Evolutionary conservation across 805 yeast genomes (phyloP).

Genomic region (Phaffomyces thermotolerans): DNA sequence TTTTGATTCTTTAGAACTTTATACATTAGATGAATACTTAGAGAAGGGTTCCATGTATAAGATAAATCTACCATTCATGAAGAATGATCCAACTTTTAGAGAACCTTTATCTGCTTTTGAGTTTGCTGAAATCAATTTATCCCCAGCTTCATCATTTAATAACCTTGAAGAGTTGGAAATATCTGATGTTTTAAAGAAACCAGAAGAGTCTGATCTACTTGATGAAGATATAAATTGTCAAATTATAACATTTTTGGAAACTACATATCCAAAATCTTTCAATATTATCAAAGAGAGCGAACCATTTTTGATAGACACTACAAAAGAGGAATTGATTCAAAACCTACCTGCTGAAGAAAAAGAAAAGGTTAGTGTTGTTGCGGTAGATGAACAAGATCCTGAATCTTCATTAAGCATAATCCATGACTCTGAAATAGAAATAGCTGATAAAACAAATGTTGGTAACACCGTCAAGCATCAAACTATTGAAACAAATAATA

Average conservation of each 20-base stretch:
- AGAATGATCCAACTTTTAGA: constrained; percentile 11
- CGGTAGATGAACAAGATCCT: too few species aligned
- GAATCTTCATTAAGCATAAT: too few species aligned
- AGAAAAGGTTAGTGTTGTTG: too few species aligned
- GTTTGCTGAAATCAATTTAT: not conserved
- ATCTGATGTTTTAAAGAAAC: not conserved
- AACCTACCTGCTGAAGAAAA: too few species aligned
- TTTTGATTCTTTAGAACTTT: not conserved
- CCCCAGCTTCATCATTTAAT: not conserved
- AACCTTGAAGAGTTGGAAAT: not conserved
- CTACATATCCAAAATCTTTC: not conserved
- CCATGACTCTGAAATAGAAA: not conserved
- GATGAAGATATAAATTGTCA: not conserved
- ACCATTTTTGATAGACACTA: not conserved
- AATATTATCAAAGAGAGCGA: not conserved
- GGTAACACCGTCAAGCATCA: not conserved
- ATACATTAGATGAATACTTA: constrained; percentile 10
- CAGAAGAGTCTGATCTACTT: not conserved
- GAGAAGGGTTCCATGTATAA: constrained; percentile 14
- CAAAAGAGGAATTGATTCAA: too few species aligned
- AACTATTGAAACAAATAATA: not conserved
- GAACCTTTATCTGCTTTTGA: constrained; percentile 12
- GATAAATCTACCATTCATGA: constrained; percentile 15
- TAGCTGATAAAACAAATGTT: not conserved
- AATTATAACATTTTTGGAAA: not conserved